A percentile compares a stretch with the other conserved stretches of the same genome.
Conservation (phyloP, 495 filamentous ascomycete species). For the Aspergillus bertholletiae region DNA sequence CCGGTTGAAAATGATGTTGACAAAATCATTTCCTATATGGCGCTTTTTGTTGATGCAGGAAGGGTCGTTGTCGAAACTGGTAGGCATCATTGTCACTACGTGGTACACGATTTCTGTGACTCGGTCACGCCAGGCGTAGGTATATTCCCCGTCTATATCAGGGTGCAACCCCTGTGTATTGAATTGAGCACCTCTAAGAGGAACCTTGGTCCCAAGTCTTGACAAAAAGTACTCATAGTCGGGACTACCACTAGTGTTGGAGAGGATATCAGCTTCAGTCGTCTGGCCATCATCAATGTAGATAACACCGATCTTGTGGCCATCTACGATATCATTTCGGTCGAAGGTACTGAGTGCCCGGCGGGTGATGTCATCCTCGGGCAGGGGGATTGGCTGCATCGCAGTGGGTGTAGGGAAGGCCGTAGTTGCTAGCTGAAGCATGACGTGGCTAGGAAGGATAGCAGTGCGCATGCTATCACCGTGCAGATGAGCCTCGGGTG, state of each 20-base stretch:
- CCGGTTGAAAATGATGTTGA: slow-evolving; percentile 97
- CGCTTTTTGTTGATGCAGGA: slow-evolving; percentile 81
- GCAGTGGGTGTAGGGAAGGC: slow-evolving; percentile 67
- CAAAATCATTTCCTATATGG: slow-evolving; percentile 96
- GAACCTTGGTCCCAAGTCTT: slow-evolving; percentile 74
- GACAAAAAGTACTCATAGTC: slow-evolving; percentile 84
- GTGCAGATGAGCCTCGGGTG: slow-evolving; percentile 42
- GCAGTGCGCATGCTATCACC: slow-evolving; percentile 37
- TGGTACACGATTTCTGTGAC: slow-evolving; percentile 96
- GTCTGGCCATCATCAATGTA: slow-evolving; percentile 85
- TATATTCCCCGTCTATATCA: slow-evolving; percentile 77
- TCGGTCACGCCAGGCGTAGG: slow-evolving; percentile 89
- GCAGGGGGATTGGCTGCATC: slow-evolving; percentile 71
- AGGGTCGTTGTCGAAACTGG: slow-evolving; percentile 69
- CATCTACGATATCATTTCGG: slow-evolving; percentile 84
- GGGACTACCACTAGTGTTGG: slow-evolving; percentile 75
- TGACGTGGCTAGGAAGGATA: slow-evolving; percentile 74
- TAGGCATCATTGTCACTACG: slow-evolving; percentile 95
- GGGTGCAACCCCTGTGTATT: slow-evolving; percentile 92
- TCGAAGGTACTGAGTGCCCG: slow-evolving; percentile 80
- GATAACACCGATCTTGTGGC: slow-evolving; percentile 91
- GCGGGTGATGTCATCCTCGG: slow-evolving; percentile 75
- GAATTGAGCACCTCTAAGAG: slow-evolving; percentile 75
- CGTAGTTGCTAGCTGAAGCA: slow-evolving; percentile 65
- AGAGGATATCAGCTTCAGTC: slow-evolving; percentile 74